Base-by-base conservation (phyloP, 257 asterid species). In the Salvia splendens region DNA sequence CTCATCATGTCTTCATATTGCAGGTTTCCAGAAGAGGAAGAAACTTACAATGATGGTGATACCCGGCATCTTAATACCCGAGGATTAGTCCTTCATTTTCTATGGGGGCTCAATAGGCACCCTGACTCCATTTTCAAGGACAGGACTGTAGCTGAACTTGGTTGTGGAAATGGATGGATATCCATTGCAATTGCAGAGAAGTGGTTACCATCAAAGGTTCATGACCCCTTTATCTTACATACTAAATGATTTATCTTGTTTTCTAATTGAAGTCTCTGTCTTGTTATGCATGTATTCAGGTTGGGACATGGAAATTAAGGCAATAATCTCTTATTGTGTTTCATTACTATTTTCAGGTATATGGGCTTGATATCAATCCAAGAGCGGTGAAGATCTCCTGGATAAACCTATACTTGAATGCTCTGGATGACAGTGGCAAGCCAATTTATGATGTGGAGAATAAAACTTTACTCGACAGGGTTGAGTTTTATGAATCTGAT, bases 111-210 rank as follows among this genome's bases (percentile, higher is more conserved):
- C 68, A 94, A 94, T 69, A 87, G 99, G 74, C 96, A 94, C 62
- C 95, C 97, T 8, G 96, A 87, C 73, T 86, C 99, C 69, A 91
- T 88, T 67, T 94, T 94, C 77, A 86, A 83, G 82, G 99, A 94
- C 78, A 91, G 76, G 81, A 85, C 95, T 0, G 88, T 94, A 65
- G 85, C 96, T 71, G 99, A 94, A 78, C 95, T 94, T 80, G 99
- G 99, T 52, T 94, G 99, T 73, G 99, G 99, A 69, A 94, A 94
- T 84, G 97, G 99, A 75, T 94, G 97, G 99, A 94, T 94, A 84
- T 94, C 99, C 75, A 91, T 94, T 63, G 99, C 99, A 64, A 79
- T 91, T 74, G 97, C 99, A 61, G 97, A 91, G 77, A 94, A 94
- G 77, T 94, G 97, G 99, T 80, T 71, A 55, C 99, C 99, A 10